These are phyloP conservation scores for Paramecium tetraurelia DNA, from an alignment of 73 alveolate species.

Conservation along the genomic window DNA sequence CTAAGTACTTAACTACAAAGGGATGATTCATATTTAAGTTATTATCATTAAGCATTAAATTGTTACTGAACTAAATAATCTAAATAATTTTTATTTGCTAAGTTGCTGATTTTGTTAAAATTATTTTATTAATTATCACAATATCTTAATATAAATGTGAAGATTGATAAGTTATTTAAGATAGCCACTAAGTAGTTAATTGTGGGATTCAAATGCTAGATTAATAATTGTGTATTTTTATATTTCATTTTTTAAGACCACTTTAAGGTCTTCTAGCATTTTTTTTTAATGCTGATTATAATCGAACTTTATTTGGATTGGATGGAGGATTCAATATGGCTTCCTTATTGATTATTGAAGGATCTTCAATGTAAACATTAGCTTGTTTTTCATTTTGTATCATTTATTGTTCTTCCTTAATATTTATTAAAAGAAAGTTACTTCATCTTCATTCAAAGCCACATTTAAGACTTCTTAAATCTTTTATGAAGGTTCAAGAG, in stretches of 20 bases:
- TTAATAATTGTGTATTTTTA: too few species aligned
- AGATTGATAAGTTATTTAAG: too few species aligned
- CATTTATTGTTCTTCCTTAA: slow-evolving; percentile 56
- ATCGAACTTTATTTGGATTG: slow-evolving; percentile 36
- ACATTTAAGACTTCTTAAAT: slow-evolving; percentile 55
- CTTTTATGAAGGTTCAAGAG: slow-evolving; percentile 64
- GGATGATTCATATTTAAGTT: background rate
- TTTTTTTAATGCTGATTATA: slow-evolving; percentile 45
- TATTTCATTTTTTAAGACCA: slow-evolving; percentile 42
- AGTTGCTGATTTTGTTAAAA: too few species aligned
- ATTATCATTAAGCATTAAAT: background rate
- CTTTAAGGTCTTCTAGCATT: slow-evolving; percentile 63
- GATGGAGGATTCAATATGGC: slow-evolving; percentile 55
- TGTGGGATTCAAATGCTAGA: too few species aligned
- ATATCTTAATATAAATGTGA: too few species aligned
- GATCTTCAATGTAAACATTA: slow-evolving; percentile 60
- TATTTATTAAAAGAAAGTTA: background rate
- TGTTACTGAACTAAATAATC: too few species aligned
- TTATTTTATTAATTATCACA: too few species aligned
- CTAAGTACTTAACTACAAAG: background rate
- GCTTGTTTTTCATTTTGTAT: slow-evolving; percentile 56
- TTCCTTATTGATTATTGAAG: slow-evolving; percentile 55
- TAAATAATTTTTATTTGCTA: too few species aligned
- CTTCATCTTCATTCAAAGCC: slow-evolving; percentile 63
- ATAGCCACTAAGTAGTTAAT: too few species aligned